A percentile compares a stretch with the other conserved stretches of the same genome.
Evolutionary conservation across 2,329 filamentous ascomycete species (phyloP).

Genomic region (Verticillium isaacii): DNA sequence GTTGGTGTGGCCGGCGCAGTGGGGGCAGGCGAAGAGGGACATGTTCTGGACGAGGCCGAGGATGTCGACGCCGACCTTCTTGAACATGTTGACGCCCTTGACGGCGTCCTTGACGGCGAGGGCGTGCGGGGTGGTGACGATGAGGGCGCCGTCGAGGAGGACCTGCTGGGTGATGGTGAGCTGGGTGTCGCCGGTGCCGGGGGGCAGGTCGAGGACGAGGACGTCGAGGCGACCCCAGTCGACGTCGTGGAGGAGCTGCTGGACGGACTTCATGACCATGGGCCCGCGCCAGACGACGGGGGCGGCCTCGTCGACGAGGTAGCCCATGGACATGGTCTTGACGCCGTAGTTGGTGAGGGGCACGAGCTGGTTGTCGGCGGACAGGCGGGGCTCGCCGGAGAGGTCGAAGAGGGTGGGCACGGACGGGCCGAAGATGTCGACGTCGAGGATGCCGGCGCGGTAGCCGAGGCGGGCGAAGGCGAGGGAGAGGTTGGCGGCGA

Average conservation of each 20-base stretch:
- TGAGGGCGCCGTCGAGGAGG: constrained; percentile 79
- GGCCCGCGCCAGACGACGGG: constrained; percentile 93
- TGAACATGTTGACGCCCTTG: constrained; percentile 90
- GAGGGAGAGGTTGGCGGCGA: constrained; percentile 82
- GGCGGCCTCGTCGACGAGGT: constrained; percentile 72
- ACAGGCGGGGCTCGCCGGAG: constrained; percentile 71
- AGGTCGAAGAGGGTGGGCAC: constrained; percentile 87
- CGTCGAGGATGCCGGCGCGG: constrained; percentile 83
- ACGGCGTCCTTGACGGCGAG: constrained; percentile 88
- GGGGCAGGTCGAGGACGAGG: constrained; percentile 84
- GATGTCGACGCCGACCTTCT: constrained; percentile 73
- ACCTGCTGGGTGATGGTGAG: constrained; percentile 96
- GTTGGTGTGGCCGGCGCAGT: constrained; percentile 68
- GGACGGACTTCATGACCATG: constrained; percentile 96
- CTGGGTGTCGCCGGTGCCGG: constrained; percentile 93
- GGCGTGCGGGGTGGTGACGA: constrained; percentile 91
- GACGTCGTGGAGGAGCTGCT: constrained; percentile 92
- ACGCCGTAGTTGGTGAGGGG: constrained; percentile 92
- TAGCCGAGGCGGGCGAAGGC: constrained; percentile 79
- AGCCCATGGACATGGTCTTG: constrained; percentile 99
- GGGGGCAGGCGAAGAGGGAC: constrained; percentile 76
- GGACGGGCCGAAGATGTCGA: constrained; percentile 94
- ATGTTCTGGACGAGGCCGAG: constrained; percentile 92
- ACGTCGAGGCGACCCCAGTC: constrained; percentile 87
- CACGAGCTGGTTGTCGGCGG: constrained; percentile 73